Conservation (phyloP, 441 rosid species). For the Pelargonium hybrid region DNA sequence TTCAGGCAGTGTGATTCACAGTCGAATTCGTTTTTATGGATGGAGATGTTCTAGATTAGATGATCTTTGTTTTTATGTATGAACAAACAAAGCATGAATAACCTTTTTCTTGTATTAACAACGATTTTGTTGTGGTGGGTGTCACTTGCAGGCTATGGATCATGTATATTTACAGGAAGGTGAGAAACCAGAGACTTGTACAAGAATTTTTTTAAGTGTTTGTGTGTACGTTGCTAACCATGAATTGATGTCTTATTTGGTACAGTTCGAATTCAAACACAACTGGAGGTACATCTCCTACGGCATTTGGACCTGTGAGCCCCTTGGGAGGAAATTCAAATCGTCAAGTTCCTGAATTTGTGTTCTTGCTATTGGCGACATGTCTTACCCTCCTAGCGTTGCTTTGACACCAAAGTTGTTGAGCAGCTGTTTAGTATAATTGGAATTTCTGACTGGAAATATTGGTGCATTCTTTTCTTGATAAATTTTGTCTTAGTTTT, state of each 20-base stretch:
- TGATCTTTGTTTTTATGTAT: background rate
- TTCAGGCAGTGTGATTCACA: too few relatives aligned
- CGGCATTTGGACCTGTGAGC: constrained; percentile 64
- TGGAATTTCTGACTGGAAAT: background rate
- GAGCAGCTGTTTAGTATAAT: background rate
- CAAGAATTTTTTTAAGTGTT: too few relatives aligned
- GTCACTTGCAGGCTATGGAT: constrained; percentile 45
- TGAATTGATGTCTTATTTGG: background rate
- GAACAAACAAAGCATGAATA: background rate
- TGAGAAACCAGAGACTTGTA: constrained; percentile 22
- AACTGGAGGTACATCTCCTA: constrained; percentile 27
- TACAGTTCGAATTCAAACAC: constrained; percentile 47
- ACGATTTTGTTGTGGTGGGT: background rate
- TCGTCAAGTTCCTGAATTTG: constrained; percentile 23
- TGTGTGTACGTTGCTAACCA: too few relatives aligned
- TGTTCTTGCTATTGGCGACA: constrained; percentile 23
- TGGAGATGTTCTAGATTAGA: too few relatives aligned
- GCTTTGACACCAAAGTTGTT: constrained; percentile 9
- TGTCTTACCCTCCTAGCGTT: constrained; percentile 24
- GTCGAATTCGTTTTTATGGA: too few relatives aligned
- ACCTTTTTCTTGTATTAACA: background rate
- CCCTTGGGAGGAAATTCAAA: constrained; percentile 39
- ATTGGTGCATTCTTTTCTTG: too few relatives aligned
- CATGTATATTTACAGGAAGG: constrained; percentile 59
- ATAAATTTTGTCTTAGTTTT: too few relatives aligned